phyloP scores from a whole-genome alignment of 2,329 filamentous ascomycete genomes.

The Cladosporium cucumerinum region DNA sequence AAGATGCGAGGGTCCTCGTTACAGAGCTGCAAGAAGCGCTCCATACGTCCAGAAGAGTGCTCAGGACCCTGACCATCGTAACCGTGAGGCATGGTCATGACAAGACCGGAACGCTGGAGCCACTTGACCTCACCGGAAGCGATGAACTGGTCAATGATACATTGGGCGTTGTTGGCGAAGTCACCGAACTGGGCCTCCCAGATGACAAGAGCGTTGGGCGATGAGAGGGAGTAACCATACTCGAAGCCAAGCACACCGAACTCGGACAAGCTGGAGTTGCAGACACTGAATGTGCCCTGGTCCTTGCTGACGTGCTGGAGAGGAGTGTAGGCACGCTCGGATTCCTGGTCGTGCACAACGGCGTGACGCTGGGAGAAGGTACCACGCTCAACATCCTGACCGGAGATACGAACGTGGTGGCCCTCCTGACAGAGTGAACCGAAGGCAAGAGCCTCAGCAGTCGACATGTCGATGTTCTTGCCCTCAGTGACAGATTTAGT shows the following conservation, averaged over 20 bases:
- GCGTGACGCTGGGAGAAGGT: constrained; percentile 98
- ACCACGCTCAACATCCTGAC: constrained; percentile 98
- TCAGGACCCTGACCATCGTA: constrained; percentile 98
- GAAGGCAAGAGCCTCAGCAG: constrained; percentile 92
- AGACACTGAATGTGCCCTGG: constrained; percentile 93
- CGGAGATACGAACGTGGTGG: constrained; percentile 94
- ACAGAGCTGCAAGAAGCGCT: constrained; percentile 93
- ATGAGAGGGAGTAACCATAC: constrained; percentile 96
- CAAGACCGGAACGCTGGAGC: constrained; percentile 95
- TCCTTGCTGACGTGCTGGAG: constrained; percentile 84
- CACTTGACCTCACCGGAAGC: constrained; percentile 97
- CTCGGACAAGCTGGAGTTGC: constrained; percentile 84
- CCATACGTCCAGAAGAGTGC: constrained; percentile 95
- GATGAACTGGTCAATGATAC: constrained; percentile 98
- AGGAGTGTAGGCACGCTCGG: constrained; percentile 86
- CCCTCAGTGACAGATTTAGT: constrained; percentile 91
- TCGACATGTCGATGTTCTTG: constrained; percentile 95
- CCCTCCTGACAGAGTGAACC: constrained; percentile 87
- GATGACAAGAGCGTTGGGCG: constrained; percentile 95
- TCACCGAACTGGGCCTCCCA: constrained; percentile 99
- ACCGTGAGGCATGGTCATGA: constrained; percentile 94
- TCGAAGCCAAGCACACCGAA: constrained; percentile 85
- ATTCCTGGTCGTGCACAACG: constrained; percentile 96
- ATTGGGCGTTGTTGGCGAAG: constrained; percentile 99
- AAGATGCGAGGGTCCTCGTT: constrained; percentile 96